Base-by-base conservation (phyloP, 257 asterid species). In the Plantago major region DNA sequence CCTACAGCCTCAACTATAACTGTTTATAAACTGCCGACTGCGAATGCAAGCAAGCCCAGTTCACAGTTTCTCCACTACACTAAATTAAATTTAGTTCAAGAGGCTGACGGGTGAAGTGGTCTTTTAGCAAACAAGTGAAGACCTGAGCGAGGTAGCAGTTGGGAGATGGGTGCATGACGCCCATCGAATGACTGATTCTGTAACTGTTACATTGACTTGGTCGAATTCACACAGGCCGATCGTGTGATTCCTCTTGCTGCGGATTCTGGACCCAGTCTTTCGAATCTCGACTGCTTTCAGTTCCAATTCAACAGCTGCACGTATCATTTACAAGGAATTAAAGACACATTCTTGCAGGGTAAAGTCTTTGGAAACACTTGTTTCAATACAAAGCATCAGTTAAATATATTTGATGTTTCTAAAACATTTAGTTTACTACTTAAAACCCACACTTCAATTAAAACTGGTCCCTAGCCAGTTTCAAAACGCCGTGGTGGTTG, bases 171-270 rank as follows among this genome's bases (percentile, higher is more conserved):
- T 76, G 77, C 95, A 87, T 0, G 95, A 87, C 10, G 90, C 90
- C 95, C 95, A 87, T 42, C 93, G 85, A 60, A 87, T 87, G 38
- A 87, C 88, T 44, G 95, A 82, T 61, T 82, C 93, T 4, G 93
- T 74, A 57, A 77, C 86, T 75, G 75, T 71, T 14, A 80, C 67
- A 58, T 84, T 84, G 15, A 86, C 65, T 63, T 82, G 85, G 66
- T 83, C 89, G 40, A 76, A 51, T 66, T 84, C 95, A 44, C 88
- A 87, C 6, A 82, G 76, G 28, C 93, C 81, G 57, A 87, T 81
- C 7, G 95, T 86, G 54, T 73, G 81, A 76, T 84, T 84, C 74
- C 95, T 84, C 66, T 82, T 76, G 71, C 85, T 84, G 62, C 69
- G 88, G 63, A 75, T 72, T 65, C 82, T 42, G 17, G 69, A 44